Base-by-base conservation (phyloP, 306 rosid genomes). In the Malus sieversii region DNA sequence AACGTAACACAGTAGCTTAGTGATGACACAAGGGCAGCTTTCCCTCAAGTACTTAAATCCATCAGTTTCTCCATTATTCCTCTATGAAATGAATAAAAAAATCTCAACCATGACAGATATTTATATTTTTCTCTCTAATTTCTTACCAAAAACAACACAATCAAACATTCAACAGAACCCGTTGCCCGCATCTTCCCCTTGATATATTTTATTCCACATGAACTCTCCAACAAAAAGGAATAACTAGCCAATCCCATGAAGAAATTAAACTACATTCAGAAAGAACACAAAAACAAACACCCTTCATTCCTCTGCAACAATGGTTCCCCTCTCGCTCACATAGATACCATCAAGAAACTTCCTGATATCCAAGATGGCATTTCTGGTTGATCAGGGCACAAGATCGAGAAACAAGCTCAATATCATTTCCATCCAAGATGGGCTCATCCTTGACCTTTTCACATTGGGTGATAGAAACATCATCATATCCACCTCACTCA, bases 261-360 rank as follows among this genome's bases (percentile, higher is more conserved):
- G 2, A 25, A 53, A 53, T 27, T 8, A 78, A 78, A 10, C 72
- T 61, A 25, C 65, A 38, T 12, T 45, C 70, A 40, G 32, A 65
- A 66, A 72, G 52, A 23, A 57, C 16, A 69, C 59, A 13, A 59
- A 65, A 69, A 19, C 75, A 52, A 53, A 29, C 55, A 66, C 53
- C 9, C n/a, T 48, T 81, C 81, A 86, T 65, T 89, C 93, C 8
- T 88, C 90, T 0, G 3, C 71, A n/a, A 46, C 3, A 38, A 92
- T 82, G 19, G 86, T 52, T 10, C 91, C 97, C 90, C 57, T 90
- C 78, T 92, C 93, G 6, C 96, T 90, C 3, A 90, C 96, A 71
- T 92, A 92, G 51, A 92, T 92, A 74, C 97, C 93, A 25, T 92
- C 93, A 72, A 92, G 89, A 27, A 92, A 92, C 89, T 92, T 92